Base-by-base conservation (phyloP, 1,139 yeast species). In the Diutina siamensis region DNA sequence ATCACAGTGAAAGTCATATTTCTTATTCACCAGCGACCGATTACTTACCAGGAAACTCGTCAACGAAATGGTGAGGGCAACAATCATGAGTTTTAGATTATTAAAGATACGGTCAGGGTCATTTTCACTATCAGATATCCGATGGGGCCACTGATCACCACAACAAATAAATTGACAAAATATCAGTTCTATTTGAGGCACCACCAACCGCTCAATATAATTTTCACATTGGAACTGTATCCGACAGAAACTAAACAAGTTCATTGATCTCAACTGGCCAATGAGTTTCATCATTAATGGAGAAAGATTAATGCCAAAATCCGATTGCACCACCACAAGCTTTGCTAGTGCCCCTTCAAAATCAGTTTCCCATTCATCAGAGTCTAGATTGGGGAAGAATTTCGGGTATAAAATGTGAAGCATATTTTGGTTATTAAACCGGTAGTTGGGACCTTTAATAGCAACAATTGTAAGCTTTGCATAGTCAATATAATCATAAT, bases 381-480 rank as follows among this genome's bases (percentile, higher is more conserved):
- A 62, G 48, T 69, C 74, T 22, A 65, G 59, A 46, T 70, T 69
- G 40, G 74, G 74, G 47, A 65, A 71, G 53, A 67, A 68, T 46
- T 68, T 68, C 17, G 76, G 76, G 51, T 70, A 69, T 19, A 70
- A 56, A n/a, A 71, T 69, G 49, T 71, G 75, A 46, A 69, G 58
- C 62, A 69, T 64, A 49, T 68, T 69, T 50, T 71, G 76, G 47
- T 69, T 73, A 45, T 61, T 62, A 48, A 68, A 60, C 19, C 57
- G 52, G 52, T 66, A 68, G 44, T 61, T 55, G 2, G 65, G 57
- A 4, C 76, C 76, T 49, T 69, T 71, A 19, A 71, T 66, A 20
- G 73, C 74, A 45, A 64, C 48, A 31, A 68, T 67, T 2, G 74
- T 64, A 46, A 71, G 58, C 48, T 67, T 68, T 19, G 76, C 73